Conservation (phyloP, 2,329 filamentous ascomycete species). For the Pseudofabraea citricarpa region DNA sequence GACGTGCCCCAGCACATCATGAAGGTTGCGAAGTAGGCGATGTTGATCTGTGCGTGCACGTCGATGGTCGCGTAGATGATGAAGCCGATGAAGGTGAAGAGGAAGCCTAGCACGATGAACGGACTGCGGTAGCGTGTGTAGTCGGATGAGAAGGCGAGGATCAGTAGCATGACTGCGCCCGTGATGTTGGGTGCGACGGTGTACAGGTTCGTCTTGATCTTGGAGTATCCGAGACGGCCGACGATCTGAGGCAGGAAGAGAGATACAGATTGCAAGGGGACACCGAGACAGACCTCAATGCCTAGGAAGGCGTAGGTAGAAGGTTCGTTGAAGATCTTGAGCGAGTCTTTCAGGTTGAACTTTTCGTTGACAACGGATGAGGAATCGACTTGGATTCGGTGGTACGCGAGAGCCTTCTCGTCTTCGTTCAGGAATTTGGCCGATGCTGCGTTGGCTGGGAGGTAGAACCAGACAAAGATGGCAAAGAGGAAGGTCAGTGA, state of each 20-base stretch:
- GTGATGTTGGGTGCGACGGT: constrained; percentile 76
- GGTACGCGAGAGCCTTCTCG: constrained; percentile 28
- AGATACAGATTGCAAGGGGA: constrained; percentile 50
- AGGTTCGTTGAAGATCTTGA: constrained; percentile 45
- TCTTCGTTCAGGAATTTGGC: constrained; percentile 25
- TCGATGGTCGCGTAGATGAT: constrained; percentile 70
- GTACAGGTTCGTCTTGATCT: constrained; percentile 68
- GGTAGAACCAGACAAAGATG: constrained; percentile 30
- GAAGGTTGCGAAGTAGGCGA: constrained; percentile 63
- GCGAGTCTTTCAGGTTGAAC: constrained; percentile 45
- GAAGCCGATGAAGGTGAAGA: constrained; percentile 72
- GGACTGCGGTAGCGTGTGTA: constrained; percentile 41
- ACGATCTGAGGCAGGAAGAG: constrained; percentile 54
- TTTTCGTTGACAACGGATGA: constrained; percentile 55
- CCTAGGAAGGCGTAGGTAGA: constrained; percentile 39
- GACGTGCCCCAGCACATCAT: constrained; percentile 55
- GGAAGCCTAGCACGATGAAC: constrained; percentile 69
- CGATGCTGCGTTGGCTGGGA: constrained; percentile 26
- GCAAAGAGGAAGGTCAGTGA: constrained; percentile 23
- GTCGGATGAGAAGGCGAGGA: constrained; percentile 70
- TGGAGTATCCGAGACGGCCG: constrained; percentile 40
- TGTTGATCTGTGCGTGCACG: constrained; percentile 42
- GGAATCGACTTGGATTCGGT: constrained; percentile 47
- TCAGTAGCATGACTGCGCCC: constrained; percentile 66
- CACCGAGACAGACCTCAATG: constrained; percentile 55